Conservation (phyloP, 305 asterid species). For the Solanum chacoense region DNA sequence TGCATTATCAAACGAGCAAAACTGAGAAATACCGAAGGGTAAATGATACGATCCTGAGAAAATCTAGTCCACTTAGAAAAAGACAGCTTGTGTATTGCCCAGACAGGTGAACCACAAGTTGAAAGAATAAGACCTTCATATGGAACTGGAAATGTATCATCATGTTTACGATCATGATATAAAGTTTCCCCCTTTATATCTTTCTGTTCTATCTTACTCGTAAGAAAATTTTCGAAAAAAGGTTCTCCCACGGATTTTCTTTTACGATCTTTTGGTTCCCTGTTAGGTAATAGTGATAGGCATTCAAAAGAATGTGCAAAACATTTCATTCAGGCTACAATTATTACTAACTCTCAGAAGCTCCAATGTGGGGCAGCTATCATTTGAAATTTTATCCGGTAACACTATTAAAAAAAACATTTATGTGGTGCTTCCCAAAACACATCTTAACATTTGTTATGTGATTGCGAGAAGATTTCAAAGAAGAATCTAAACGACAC, state of each 20-base stretch:
- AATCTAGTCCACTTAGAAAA: neutral
- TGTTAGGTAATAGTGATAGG: neutral
- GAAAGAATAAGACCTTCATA: neutral
- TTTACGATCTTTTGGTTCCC: neutral
- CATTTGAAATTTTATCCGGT: neutral
- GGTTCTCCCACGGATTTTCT: neutral
- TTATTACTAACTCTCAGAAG: neutral
- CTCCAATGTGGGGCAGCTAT: neutral
- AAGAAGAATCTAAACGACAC: neutral
- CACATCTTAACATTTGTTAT: neutral
- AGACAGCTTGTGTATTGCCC: neutral
- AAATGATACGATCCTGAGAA: neutral
- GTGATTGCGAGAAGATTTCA: neutral
- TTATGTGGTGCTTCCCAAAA: neutral
- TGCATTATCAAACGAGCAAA: constrained; percentile 26
- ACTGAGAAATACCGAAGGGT: constrained; percentile 6
- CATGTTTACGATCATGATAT: neutral
- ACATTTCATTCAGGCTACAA: neutral
- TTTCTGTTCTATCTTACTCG: neutral
- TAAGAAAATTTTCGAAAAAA: neutral
- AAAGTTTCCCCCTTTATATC: neutral
- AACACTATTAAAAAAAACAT: neutral
- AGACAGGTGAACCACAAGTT: neutral
- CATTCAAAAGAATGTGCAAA: neutral
- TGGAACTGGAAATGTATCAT: neutral